Base-by-base conservation (phyloP, 2,329 filamentous ascomycete genomes). In the Parastagonospora nodorum region DNA sequence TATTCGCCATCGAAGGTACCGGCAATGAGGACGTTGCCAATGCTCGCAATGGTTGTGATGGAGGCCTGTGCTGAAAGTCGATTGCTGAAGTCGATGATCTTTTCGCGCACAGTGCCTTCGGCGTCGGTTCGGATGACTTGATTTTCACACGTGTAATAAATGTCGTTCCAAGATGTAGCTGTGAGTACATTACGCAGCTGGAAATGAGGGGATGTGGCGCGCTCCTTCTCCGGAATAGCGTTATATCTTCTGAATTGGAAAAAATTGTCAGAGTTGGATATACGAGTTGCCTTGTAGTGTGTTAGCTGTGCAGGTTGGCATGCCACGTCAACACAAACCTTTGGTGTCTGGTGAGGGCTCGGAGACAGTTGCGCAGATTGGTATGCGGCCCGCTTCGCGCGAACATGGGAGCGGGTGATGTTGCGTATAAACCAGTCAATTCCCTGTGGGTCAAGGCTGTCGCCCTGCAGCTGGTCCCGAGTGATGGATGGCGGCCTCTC, bases 1-100 rank as follows among this genome's bases (percentile, higher is more conserved):
- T 84, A 86, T 64, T 85, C 81, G 16, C 83, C 83, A 16, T 75
- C 71, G 58, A 85, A 84, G 6, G 82, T 81, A 10, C 83, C 83
- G 8, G 80, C 81, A 27, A 85, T 74, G 1, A 83, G 72, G 2
- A 83, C 68, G 27, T 79, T 74, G 49, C 78, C 72, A 10, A 73
- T 73, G 10, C 80, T 76, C 39, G 80, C 78, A 61, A 84, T 77
- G 4, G 80, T 82, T 1, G 81, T 83, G 9, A 84, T 78, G 35
- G 76, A 78, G 2, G 70, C 68, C 11, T 79, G 74, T 2, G 47
- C 28, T 1, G 71, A 67, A 1, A 68, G 59, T 6, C 75, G 71
- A 27, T 73, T 74, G 16, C 72, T 74, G 12, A 84, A 69, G 53
- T 85, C 80, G 51, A 85, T 77, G 16, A 81, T 63, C 33, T 73